Conservation (phyloP, 768 basidiomycete genomes). For the Cubamyces lactineus region DNA sequence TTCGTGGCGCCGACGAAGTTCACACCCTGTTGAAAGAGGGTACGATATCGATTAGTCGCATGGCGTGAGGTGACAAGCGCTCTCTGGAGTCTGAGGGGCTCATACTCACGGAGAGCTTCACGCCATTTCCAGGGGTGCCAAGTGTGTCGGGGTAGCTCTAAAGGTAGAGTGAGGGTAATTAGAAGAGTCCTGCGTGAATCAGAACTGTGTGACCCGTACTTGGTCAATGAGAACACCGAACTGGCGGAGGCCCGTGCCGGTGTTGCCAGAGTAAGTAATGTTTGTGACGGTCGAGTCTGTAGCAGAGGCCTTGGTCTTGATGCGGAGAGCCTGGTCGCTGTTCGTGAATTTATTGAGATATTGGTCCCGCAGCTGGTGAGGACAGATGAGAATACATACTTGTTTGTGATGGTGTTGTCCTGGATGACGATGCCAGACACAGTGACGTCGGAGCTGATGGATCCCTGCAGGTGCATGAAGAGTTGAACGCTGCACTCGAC, state of each 20-base stretch:
- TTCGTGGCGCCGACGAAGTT: constrained; percentile 49
- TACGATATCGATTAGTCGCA: not conserved
- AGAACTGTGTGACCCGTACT: constrained; percentile 32
- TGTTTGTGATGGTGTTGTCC: constrained; percentile 58
- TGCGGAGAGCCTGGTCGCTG: constrained; percentile 60
- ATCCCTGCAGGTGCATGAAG: constrained; percentile 46
- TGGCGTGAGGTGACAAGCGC: not conserved
- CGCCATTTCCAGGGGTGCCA: constrained; percentile 59
- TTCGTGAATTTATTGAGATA: too few species aligned
- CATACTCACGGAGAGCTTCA: constrained; percentile 54
- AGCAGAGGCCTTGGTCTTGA: constrained; percentile 56
- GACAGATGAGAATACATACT: constrained; percentile 38
- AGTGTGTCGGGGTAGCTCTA: constrained; percentile 60
- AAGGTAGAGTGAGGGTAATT: not conserved
- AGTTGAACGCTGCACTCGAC: too few species aligned
- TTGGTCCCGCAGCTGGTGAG: not conserved
- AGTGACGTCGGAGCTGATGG: constrained; percentile 48
- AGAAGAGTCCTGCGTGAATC: too few species aligned
- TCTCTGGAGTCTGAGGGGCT: not conserved
- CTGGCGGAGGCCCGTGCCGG: constrained; percentile 46
- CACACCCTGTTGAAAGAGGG: constrained; percentile 43
- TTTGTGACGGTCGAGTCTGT: constrained; percentile 51
- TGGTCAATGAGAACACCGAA: constrained; percentile 68
- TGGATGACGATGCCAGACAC: constrained; percentile 53
- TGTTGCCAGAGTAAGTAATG: constrained; percentile 58